Conservation (phyloP, 805 yeast species). For the Kodamaea fukazawae region DNA sequence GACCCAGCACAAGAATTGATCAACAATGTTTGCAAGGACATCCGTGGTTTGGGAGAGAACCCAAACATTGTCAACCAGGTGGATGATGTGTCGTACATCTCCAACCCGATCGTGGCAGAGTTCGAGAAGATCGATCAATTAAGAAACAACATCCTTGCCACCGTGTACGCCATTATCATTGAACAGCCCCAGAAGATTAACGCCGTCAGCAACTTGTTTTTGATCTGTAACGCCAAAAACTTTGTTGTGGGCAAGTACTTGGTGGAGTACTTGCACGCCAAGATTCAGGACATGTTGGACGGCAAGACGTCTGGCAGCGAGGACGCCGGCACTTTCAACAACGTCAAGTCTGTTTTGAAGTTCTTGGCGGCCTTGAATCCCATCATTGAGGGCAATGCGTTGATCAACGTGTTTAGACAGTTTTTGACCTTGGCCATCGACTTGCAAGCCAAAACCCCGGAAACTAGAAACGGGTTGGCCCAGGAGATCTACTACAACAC, state of each 20-base stretch:
- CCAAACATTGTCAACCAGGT: conserved; percentile 37
- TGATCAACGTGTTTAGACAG: conserved; percentile 45
- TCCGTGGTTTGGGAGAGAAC: conserved; percentile 43
- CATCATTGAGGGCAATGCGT: conserved; percentile 48
- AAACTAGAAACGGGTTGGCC: conserved; percentile 53
- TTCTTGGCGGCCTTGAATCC: conserved; percentile 66
- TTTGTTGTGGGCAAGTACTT: conserved; percentile 66
- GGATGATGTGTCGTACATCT: conserved; percentile 60
- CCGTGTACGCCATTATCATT: conserved; percentile 62
- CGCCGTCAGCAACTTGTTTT: conserved; percentile 64
- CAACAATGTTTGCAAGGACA: conserved; percentile 44
- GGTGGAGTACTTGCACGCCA: conserved; percentile 64
- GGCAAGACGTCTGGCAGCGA: conserved; percentile 17
- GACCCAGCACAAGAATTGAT: conserved; percentile 43
- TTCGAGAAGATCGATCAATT: conserved; percentile 61
- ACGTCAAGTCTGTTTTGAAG: conserved; percentile 66
- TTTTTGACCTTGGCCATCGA: conserved; percentile 56
- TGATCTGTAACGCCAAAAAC: conserved; percentile 62
- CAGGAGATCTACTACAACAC: conserved; percentile 66
- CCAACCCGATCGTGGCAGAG: conserved; percentile 63
- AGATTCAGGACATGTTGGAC: conserved; percentile 56
- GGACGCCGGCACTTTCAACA: conserved; percentile 62
- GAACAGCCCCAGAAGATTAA: conserved; percentile 93
- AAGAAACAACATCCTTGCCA: conserved; percentile 56
- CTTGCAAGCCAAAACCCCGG: conserved; percentile 41